Conservation (phyloP, 306 rosid species). For the Acacia crassicarpa region DNA sequence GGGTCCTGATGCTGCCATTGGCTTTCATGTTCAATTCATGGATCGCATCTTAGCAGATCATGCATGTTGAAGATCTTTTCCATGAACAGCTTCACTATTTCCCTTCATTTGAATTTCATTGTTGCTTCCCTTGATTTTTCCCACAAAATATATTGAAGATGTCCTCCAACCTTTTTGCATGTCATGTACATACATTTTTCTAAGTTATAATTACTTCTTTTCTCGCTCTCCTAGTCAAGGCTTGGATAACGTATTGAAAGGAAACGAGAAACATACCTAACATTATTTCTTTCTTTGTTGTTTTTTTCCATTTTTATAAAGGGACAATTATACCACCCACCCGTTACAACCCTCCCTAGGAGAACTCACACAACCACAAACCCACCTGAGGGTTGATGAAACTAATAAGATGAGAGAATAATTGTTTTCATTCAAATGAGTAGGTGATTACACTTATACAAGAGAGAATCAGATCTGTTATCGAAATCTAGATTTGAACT, state of each 20-base stretch:
- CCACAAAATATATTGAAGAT: not conserved
- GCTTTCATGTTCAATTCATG: constrained; percentile 30
- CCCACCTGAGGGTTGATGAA: not conserved
- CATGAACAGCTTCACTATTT: not conserved
- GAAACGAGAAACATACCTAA: not conserved
- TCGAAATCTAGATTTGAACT: too few species aligned
- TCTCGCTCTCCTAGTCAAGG: not conserved
- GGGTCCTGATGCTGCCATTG: constrained; percentile 35
- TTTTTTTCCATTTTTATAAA: not conserved
- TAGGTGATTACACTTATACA: too few species aligned
- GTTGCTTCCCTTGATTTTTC: constrained; percentile 18
- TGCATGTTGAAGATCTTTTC: constrained; percentile 18
- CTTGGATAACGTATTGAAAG: not conserved
- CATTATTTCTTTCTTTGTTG: not conserved
- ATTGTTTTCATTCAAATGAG: too few species aligned
- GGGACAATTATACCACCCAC: not conserved
- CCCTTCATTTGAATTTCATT: not conserved
- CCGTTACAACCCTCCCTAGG: not conserved
- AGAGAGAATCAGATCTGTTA: too few species aligned
- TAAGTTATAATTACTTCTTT: not conserved
- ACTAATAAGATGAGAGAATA: too few species aligned
- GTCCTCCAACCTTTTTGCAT: not conserved
- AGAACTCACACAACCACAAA: not conserved
- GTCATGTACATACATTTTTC: constrained; percentile 9
- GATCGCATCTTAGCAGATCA: constrained; percentile 24